Base-by-base conservation (phyloP, 345 rosid genomes). In the Camelina neglecta region DNA sequence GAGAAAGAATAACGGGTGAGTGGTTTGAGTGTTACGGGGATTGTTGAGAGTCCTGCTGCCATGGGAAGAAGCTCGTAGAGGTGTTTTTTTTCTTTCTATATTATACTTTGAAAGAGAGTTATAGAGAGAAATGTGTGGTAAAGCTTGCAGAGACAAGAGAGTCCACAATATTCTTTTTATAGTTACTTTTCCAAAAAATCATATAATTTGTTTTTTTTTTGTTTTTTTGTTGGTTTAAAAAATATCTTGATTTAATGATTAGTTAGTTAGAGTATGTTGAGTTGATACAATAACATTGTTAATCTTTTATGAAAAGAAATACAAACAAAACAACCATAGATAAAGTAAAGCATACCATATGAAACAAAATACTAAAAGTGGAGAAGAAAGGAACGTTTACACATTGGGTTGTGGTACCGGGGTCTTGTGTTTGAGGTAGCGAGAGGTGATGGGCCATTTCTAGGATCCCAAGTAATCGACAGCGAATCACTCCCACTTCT, bases 21-120 rank as follows among this genome's bases (percentile, higher is more conserved):
- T 66, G 71, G 71, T 35, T 67, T 67, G 35, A 67, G 71, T 44
- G 77, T 64, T 73, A 33, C 13, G 39, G 49, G 7, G 65, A 65
- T 3, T 33, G 77, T 20, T 72, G 61, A 61, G 48, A 64, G 77
- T 55, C 55, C 64, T 42, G 65, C n/a, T 64, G 70, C 76, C 77
- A 73, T 73, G 58, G 58, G 77, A 65, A 65, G 21, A 49, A 47
- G 47, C 39, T 71, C 11, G 49, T 48, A 15, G 13, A 42, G 48
- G 65, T 44, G 7, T 39, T 26, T 26, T 3, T 26, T 45, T 35
- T 35, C 0, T 35, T 39, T 45, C 33, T 41, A 18, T 42, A 54
- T 29, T 29, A 10, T 11, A 73, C 55, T 41, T 31, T 51, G 44
- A 62, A 72, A 23, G 69, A 39, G 33, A 53, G 16, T 21, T 61